Evolutionary conservation across 2,329 filamentous ascomycete species (phyloP).

Genomic region (Orbilia ellipsospora): DNA sequence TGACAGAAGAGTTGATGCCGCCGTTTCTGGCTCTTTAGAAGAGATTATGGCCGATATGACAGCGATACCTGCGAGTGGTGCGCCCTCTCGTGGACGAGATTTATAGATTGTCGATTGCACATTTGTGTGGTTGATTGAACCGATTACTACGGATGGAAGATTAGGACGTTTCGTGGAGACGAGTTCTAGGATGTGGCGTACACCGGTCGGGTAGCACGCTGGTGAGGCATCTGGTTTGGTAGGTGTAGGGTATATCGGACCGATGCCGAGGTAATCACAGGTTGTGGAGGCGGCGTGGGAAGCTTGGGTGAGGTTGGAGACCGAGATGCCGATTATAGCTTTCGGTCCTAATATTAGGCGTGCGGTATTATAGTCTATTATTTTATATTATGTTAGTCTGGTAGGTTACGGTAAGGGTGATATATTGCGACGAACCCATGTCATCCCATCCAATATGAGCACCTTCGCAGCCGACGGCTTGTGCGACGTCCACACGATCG

Average conservation of each 20-base stretch:
- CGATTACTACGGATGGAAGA: constrained; percentile 82
- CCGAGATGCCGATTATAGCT: constrained; percentile 89
- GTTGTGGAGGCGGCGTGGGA: constrained; percentile 76
- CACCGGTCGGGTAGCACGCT: constrained; percentile 72
- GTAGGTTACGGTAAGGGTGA: neutral
- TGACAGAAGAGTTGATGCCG: constrained; percentile 70
- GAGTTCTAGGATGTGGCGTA: constrained; percentile 73
- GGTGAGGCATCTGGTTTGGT: constrained; percentile 69
- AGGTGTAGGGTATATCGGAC: constrained; percentile 85
- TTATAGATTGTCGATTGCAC: constrained; percentile 79
- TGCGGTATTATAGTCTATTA: constrained; percentile 71
- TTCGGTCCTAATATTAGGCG: constrained; percentile 77
- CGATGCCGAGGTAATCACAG: constrained; percentile 91
- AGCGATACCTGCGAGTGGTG: constrained; percentile 80
- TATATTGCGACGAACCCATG: constrained; percentile 70
- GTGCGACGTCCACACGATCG: constrained; percentile 88
- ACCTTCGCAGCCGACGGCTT: constrained; percentile 86
- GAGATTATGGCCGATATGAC: constrained; percentile 90
- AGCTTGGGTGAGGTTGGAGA: constrained; percentile 79
- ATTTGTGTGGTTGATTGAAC: constrained; percentile 84
- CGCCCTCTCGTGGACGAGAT: constrained; percentile 65
- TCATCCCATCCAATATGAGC: constrained; percentile 97
- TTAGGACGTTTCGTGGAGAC: constrained; percentile 66
- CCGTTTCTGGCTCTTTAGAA: constrained; percentile 73
- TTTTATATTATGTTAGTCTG: neutral